Evolutionary conservation across 2,329 filamentous ascomycete genomes (phyloP), one percentile per base, ranked within the genome.

Genomic region (Emericellopsis atlantica): DNA sequence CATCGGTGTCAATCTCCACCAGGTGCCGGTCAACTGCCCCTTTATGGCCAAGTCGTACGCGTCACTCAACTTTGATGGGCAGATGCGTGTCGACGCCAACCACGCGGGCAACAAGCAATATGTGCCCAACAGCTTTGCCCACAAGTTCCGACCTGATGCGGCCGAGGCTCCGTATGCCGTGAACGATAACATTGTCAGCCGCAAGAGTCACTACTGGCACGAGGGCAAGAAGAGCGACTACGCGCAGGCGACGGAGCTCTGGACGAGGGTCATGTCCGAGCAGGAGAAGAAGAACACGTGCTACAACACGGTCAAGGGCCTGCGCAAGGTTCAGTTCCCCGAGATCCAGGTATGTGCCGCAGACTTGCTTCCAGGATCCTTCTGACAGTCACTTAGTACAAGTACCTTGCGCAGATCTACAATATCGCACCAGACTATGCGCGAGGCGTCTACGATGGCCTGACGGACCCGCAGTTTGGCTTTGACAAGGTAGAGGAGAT

Each of bases 131-230:
- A 69, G 61, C 52, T 71, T 70, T 49, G 53, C 58, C 9, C 53
- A 69, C 54, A 70, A 70, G 45, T 72, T 72, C 62, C 58, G 69
- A 1, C 66, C 66, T 0, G 70, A 73, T 44, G 55, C 57, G 1
- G 69, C 68, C 1, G 69, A 74, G 48, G 60, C 65, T 1, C 66
- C 69, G 1, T 71, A 69, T 49, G 54, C 58, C 22, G 65, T 74
- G 11, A 58, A 58, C 22, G 69, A 74, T 52, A 67, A 65, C 43
- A 54, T 72, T 32, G 59, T 71, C 34, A 64, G 62, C 44, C 62
- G 69, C 39, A 71, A 73, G 57, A 67, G 64, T 46, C 68, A 74
- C 49, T 72, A 66, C 54, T 72, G 62, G 58, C 69, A 74, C 47
- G 69, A 74, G 49, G 70, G 67, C 16, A 68, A 69, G 52, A 58